Conservation (phyloP, 2,329 filamentous ascomycete genomes). For the Aureobasidium sp. region DNA sequence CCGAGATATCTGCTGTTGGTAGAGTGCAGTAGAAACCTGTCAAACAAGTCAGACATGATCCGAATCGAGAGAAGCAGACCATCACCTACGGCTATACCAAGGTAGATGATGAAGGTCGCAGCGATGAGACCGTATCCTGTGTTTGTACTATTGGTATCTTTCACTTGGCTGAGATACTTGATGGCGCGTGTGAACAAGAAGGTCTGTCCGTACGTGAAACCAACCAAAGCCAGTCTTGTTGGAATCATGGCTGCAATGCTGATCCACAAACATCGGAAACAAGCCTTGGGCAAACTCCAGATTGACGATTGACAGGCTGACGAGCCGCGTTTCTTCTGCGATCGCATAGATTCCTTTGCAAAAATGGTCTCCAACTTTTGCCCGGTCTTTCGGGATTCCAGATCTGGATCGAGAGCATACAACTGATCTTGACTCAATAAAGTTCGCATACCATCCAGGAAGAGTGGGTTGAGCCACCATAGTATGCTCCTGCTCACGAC, state of each 20-base stretch:
- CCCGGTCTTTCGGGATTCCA: background rate
- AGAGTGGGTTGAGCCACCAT: constrained; percentile 2
- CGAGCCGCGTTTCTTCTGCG: background rate
- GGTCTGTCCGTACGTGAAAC: background rate
- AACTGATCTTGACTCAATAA: background rate
- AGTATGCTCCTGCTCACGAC: background rate
- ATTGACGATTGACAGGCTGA: background rate
- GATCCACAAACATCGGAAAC: background rate
- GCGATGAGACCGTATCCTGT: background rate
- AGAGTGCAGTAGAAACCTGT: no score
- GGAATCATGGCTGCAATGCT: background rate
- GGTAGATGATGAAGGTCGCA: background rate
- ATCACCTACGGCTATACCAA: constrained; percentile 4
- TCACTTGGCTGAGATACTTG: background rate
- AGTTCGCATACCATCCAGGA: background rate
- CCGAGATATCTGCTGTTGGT: no score
- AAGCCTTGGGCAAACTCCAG: background rate
- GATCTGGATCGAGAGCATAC: background rate
- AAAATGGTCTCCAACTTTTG: no score
- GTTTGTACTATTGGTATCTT: background rate
- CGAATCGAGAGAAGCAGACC: no score
- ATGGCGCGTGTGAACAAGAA: background rate
- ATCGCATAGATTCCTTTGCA: background rate
- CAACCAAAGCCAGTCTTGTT: background rate
- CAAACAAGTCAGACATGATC: background rate